These are phyloP conservation scores for Oropetium thomaeum DNA, from an alignment of 176 grass and related monocot species.

Conservation along the genomic window DNA sequence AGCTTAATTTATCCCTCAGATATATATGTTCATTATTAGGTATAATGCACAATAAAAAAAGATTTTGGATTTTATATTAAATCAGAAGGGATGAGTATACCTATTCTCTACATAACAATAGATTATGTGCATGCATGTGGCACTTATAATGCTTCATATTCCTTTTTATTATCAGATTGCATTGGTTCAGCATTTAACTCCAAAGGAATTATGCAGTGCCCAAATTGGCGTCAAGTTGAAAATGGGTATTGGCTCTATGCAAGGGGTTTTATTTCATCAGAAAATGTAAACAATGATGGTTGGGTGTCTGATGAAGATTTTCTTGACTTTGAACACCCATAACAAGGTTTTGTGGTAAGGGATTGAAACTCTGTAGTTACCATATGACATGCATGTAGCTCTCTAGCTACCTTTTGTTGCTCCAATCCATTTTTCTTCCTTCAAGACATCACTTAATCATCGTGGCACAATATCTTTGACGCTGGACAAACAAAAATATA, in stretches of 20 bases:
- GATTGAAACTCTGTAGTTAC: background rate
- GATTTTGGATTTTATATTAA: too few relatives aligned
- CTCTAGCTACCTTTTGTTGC: background rate
- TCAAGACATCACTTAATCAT: background rate
- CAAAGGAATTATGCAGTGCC: conserved; percentile 90
- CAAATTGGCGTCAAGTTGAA: conserved; percentile 77
- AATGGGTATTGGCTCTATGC: conserved; percentile 79
- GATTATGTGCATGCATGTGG: background rate
- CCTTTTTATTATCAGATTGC: conserved; percentile 73
- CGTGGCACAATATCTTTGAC: background rate
- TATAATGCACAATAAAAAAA: too few relatives aligned
- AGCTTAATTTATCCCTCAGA: too few relatives aligned
- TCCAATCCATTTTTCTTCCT: conserved; percentile 7
- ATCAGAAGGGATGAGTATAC: too few relatives aligned
- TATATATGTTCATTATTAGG: too few relatives aligned
- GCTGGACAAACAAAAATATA: background rate
- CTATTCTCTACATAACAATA: background rate
- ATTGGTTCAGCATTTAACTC: conserved; percentile 95
- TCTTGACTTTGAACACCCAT: conserved; percentile 43
- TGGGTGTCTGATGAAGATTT: conserved; percentile 65
- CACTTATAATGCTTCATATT: background rate
- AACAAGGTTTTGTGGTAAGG: conserved; percentile 49
- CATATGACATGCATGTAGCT: background rate
- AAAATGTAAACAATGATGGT: conserved; percentile 54
- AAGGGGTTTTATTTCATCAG: conserved; percentile 40